phyloP scores from a whole-genome alignment of 2,329 filamentous ascomycete species.

The Fusarium domesticum region DNA sequence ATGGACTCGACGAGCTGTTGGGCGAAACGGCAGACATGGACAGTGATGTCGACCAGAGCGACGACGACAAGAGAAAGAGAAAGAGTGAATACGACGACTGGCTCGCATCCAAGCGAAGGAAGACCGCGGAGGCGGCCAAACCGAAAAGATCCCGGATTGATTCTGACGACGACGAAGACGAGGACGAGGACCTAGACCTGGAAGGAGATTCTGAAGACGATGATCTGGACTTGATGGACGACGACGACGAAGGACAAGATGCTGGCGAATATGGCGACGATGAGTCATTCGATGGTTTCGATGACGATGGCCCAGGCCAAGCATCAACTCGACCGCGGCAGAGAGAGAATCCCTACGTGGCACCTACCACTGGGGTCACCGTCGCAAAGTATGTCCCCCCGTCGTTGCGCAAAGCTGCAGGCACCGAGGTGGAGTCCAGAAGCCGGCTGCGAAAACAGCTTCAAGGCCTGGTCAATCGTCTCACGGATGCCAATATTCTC shows the following conservation, averaged over 20 bases:
- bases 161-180: conserved; percentile 26
- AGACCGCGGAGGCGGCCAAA: conserved; percentile 34
- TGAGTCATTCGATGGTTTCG: not conserved
- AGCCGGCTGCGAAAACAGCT: conserved; percentile 72
- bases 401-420: conserved; percentile 65
- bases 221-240: conserved; percentile 25
- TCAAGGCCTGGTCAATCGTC: conserved; percentile 85
- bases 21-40: conserved; percentile 50
- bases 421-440: conserved; percentile 64
- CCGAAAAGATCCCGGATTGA: conserved; percentile 17
- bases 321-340: conserved; percentile 44
- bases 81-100: conserved; percentile 58
- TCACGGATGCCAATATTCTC: conserved; percentile 86
- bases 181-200: conserved; percentile 20
- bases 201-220: conserved; percentile 19
- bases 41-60: conserved; percentile 40
- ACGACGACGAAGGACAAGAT: conserved; percentile 24
- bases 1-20: conserved; percentile 77
- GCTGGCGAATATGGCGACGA: conserved; percentile 27
- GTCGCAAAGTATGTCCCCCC: conserved; percentile 83
- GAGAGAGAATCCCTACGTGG: conserved; percentile 85
- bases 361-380: conserved; percentile 54
- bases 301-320: conserved; percentile 30
- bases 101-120: conserved; percentile 56
- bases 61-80: conserved; percentile 59